Evolutionary conservation across 768 basidiomycete genomes (phyloP).

Genomic region (Dioszegia aurantiaca): DNA sequence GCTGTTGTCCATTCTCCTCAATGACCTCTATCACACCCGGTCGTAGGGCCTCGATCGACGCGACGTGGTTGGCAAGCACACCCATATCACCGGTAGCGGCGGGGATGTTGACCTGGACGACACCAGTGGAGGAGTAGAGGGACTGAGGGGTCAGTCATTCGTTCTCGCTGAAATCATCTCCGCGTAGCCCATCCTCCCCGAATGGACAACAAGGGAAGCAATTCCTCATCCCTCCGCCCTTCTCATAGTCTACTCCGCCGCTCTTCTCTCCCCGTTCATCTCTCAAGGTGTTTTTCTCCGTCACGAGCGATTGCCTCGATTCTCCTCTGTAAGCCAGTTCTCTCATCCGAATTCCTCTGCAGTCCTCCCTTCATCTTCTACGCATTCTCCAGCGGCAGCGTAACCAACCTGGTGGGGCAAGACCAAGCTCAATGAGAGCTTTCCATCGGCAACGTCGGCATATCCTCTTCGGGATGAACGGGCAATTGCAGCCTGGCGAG

Average conservation of each 20-base stretch:
- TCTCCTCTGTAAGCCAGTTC: no score
- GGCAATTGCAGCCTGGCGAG: constrained; percentile 29
- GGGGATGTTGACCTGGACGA: constrained; percentile 90
- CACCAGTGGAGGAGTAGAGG: constrained; percentile 84
- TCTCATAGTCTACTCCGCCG: no score
- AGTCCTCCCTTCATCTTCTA: neutral
- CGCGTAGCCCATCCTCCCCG: neutral
- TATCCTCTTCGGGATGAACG: constrained; percentile 63
- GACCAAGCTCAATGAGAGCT: constrained; percentile 86
- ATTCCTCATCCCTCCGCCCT: no score
- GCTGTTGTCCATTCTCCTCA: constrained; percentile 64
- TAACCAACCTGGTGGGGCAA: constrained; percentile 86
- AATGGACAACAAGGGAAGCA: neutral
- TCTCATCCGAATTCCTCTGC: neutral
- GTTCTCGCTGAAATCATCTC: neutral
- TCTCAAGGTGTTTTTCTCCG: no score
- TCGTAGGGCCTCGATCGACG: constrained; percentile 91
- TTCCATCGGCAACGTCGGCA: constrained; percentile 78
- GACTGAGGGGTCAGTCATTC: constrained; percentile 58
- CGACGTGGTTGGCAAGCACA: constrained; percentile 96
- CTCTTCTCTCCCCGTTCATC: no score
- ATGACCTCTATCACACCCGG: constrained; percentile 94
- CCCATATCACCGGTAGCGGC: constrained; percentile 98
- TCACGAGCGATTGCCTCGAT: no score
- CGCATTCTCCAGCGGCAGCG: neutral